Evolutionary conservation across 1,284 basidiomycete species (phyloP), one percentile per base, ranked within the genome.

Genomic region (Ustilago crameri): DNA sequence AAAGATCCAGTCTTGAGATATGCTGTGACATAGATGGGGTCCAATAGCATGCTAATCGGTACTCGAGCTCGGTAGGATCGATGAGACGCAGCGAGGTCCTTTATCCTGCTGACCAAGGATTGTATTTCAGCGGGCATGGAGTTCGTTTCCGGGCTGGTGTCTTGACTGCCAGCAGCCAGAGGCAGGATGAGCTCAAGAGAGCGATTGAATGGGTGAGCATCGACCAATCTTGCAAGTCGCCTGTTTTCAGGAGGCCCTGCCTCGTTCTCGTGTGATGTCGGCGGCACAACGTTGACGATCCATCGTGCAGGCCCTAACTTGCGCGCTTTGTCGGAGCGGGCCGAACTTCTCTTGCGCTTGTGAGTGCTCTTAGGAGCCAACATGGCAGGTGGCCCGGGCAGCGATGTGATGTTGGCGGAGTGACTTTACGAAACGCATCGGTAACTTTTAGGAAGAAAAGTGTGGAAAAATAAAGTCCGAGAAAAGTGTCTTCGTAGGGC

Each of bases 261-360:
- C 10, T 12, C 27, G 17, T 18, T 20, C 35, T 22, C 1, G 40
- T 2, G 10, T 23, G 18, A n/a, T 38, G 35, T 26, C 45, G 50
- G 24, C 18, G 61, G 51, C 7, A 72, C 45, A 3, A 71, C 30
- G 22, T 68, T 65, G 48, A 61, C 56, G 27, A 63, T 68, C 70
- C 74, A 72, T 38, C 68, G 24, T 4, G 63, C 34, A 14, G 52
- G 60, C 1, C 60, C 62, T 15, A 56, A 45, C 27, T 67, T 74
- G 30, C 76, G 63, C 15, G 60, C 54, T 27, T 57, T 62, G 54
- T 81, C 78, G 15, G 78, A 72, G 15, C 80, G 68, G 40, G 69
- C 58, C 24, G 80, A 76, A 51, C 76, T 77, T 40, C 80, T 70
- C 42, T 71, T 79, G 7, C 80, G 69, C 70, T 81, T 81, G 70